These are phyloP conservation scores for Penicillium psychrofluorescens DNA, from an alignment of 495 filamentous ascomycete genomes.

Conservation along the genomic window DNA sequence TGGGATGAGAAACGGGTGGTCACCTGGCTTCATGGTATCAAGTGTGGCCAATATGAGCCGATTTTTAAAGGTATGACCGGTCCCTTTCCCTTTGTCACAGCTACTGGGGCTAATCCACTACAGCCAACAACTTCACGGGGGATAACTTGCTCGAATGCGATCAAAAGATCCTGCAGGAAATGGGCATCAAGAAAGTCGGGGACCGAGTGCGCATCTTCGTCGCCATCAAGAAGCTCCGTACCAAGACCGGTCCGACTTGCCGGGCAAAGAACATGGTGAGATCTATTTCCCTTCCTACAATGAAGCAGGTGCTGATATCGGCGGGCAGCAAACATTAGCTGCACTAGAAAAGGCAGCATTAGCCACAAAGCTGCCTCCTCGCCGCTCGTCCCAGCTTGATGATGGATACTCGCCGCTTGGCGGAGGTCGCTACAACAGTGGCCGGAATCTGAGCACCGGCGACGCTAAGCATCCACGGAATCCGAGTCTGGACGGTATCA, in stretches of 20 bases:
- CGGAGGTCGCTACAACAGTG: constrained; percentile 33
- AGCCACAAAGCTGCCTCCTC: constrained; percentile 57
- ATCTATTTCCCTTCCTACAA: not conserved
- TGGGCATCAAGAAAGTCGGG: constrained; percentile 96
- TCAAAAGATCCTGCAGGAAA: constrained; percentile 90
- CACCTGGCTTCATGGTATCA: constrained; percentile 83
- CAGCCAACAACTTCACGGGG: constrained; percentile 90
- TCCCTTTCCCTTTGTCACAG: too few species aligned
- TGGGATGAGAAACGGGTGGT: constrained; percentile 93
- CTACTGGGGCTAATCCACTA: constrained; percentile 6
- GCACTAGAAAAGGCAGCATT: constrained; percentile 42
- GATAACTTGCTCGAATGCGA: constrained; percentile 96
- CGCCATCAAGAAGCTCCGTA: constrained; percentile 86
- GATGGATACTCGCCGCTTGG: constrained; percentile 19
- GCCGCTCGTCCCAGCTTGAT: constrained; percentile 68
- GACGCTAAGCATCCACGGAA: constrained; percentile 43
- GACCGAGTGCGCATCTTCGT: constrained; percentile 93
- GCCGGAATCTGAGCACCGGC: constrained; percentile 38
- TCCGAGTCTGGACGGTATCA: constrained; percentile 70
- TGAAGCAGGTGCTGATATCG: too few species aligned
- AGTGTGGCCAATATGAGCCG: constrained; percentile 86
- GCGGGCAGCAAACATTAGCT: constrained; percentile 34
- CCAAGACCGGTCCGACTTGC: constrained; percentile 72
- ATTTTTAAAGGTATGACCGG: constrained; percentile 62
- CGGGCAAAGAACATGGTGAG: constrained; percentile 83